phyloP scores from a whole-genome alignment of 2,329 filamentous ascomycete genomes.

The Pyrenophora tritici-repentis region DNA sequence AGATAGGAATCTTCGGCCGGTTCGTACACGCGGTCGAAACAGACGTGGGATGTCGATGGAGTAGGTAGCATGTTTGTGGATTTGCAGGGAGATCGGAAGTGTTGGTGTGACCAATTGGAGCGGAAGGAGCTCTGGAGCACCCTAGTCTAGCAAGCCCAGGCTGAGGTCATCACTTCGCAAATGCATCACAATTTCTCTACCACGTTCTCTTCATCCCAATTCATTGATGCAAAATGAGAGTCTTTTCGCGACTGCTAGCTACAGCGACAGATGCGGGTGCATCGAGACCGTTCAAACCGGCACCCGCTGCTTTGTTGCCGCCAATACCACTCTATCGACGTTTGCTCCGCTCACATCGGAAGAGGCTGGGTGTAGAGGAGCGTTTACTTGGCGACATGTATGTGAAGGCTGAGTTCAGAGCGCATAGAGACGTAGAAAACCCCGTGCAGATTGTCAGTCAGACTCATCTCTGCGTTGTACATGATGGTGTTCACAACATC shows the following conservation, averaged over 20 bases:
- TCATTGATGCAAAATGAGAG: slow-evolving; percentile 32
- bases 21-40: slow-evolving; percentile 88
- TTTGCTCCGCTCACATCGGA: slow-evolving; percentile 83
- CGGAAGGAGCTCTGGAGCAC: slow-evolving; percentile 19
- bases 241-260: slow-evolving; percentile 37
- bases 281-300: slow-evolving; percentile 42
- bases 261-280: slow-evolving; percentile 43
- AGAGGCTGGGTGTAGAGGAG: slow-evolving; percentile 72
- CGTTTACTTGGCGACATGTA: slow-evolving; percentile 89
- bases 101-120: slow-evolving; percentile 27
- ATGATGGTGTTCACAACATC: background rate
- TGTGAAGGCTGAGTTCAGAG: slow-evolving; percentile 88
- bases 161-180: slow-evolving; percentile 32
- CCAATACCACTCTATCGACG: slow-evolving; percentile 89
- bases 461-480: background rate
- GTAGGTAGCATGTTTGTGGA: slow-evolving; percentile 77
- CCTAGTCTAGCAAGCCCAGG: slow-evolving; percentile 24
- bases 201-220: background rate
- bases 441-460: slow-evolving; percentile 84
- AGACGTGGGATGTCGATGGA: slow-evolving; percentile 88
- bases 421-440: slow-evolving; percentile 83
- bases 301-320: slow-evolving; percentile 73
- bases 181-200: slow-evolving; percentile 17
- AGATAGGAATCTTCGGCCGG: slow-evolving; percentile 96
- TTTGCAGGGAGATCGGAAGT: slow-evolving; percentile 18